phyloP scores from a whole-genome alignment of 2,329 filamentous ascomycete genomes.

The Botryosphaeria dothidea region DNA sequence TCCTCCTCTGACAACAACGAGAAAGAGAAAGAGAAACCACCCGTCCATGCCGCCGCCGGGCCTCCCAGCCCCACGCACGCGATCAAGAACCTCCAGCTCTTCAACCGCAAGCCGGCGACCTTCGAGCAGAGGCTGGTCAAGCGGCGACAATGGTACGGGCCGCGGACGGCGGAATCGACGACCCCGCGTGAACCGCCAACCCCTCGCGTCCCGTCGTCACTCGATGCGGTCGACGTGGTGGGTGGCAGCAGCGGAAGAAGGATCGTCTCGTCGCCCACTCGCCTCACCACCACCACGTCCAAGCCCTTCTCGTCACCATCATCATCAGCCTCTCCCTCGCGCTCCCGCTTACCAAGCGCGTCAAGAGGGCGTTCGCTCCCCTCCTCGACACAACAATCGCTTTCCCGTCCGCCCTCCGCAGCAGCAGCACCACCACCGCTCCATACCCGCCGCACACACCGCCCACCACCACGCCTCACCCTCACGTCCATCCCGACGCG shows the following conservation, averaged over 20 bases:
- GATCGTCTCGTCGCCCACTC: neutral
- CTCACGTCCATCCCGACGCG: neutral
- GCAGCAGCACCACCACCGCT: neutral
- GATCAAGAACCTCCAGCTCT: neutral
- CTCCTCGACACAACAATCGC: neutral
- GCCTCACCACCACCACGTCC: neutral
- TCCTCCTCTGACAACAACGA: neutral
- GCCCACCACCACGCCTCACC: neutral
- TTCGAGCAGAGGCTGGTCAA: neutral
- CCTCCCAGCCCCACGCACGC: neutral
- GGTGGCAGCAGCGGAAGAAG: neutral
- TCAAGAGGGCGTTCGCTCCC: too few relatives aligned
- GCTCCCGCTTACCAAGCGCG: too few relatives aligned
- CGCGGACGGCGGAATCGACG: neutral
- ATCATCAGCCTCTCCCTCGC: too few relatives aligned
- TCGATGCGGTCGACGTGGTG: neutral
- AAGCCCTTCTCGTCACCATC: neutral
- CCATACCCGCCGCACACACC: neutral
- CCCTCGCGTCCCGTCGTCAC: neutral
- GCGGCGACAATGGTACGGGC: neutral
- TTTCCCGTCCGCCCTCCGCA: neutral
- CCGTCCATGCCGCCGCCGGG: neutral
- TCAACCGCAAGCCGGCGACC: neutral
- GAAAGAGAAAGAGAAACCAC: neutral
- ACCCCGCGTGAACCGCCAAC: neutral